Base-by-base conservation (phyloP, 1,284 basidiomycete species). In the Hymenochaete sp. region DNA sequence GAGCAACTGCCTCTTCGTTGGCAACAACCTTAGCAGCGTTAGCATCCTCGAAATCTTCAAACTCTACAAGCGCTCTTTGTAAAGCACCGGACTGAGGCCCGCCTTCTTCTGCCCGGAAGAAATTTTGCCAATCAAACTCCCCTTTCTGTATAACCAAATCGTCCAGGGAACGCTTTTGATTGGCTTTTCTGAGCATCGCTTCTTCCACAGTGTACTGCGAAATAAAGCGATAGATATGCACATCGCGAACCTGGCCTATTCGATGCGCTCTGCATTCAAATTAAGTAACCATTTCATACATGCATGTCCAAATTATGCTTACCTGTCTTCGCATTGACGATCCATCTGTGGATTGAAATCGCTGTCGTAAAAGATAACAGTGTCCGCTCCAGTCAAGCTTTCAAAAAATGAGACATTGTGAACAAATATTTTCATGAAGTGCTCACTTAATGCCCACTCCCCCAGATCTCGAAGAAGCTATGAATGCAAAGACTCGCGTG, bases 321-420 rank as follows among this genome's bases (percentile, higher is more conserved):
- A 84, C 74, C 93, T 78, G 64, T 98, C 93, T 69, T 97, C 93
- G 63, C 93, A 97, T 62, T 98, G 93, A 44, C 84, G 74, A 60
- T 98, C 93, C 84, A 97, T 96, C 53, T 95, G 92, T 0, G 93
- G 93, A 57, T 97, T 97, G 73, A 96, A 98, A 62, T 98, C 95
- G 46, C 90, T 90, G 60, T 98, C 93, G 60, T 96, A 97, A 64
- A 93, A 95, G 43, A 97, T 76, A 53, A 98, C 93, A 0, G 92
- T 96, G 60, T 97, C 92, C 13, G 93, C 93, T n/a, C 93, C 93
- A 7, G 93, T 93, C 47, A 93, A 65, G 58, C 85, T 89, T 57
- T 10, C 26, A 6, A 45, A 55, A 31, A 53, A 48, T 44, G 28
- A 43, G 25, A 14, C 40, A 24, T 42, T 26, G 13, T 35, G 25